These are phyloP conservation scores for Selenicereus undatus DNA, from an alignment of 148 eudicot species.

Conservation along the genomic window DNA sequence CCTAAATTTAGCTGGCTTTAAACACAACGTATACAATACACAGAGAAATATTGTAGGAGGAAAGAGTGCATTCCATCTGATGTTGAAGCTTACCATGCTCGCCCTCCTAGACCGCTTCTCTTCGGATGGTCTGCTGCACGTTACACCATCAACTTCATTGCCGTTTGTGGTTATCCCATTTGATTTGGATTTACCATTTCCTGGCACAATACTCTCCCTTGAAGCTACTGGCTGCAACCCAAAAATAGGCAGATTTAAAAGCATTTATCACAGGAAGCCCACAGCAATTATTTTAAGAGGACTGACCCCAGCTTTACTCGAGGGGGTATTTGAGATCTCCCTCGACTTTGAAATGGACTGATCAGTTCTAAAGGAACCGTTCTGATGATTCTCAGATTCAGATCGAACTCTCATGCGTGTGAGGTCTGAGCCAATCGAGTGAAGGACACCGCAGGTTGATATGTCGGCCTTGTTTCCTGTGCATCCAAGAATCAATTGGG, in stretches of 20 bases:
- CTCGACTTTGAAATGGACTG: constrained; percentile 44
- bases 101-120: constrained; percentile 71
- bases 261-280: too few species aligned
- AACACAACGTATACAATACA: too few species aligned
- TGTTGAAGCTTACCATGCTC: constrained; percentile 58
- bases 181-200: constrained; percentile 42
- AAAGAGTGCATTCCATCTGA: background rate
- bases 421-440: constrained; percentile 89
- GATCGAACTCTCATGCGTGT: constrained; percentile 70
- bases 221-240: constrained; percentile 72
- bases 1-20: too few species aligned
- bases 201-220: constrained; percentile 67
- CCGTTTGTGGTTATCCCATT: constrained; percentile 27
- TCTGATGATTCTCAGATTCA: constrained; percentile 30
- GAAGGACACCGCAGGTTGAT: constrained; percentile 78
- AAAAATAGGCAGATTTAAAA: background rate
- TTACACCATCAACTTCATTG: constrained; percentile 39
- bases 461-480: constrained; percentile 51
- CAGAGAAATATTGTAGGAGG: background rate
- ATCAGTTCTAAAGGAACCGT: constrained; percentile 45
- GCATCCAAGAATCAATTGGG: constrained; percentile 9
- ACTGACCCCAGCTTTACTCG: constrained; percentile 77
- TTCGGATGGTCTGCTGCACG: constrained; percentile 59
- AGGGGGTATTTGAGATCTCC: constrained; percentile 59
- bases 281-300: background rate